Evolutionary conservation across 345 rosid genomes (phyloP), one percentile per base, ranked within the genome.

Genomic region (Corchorus olitorius): DNA sequence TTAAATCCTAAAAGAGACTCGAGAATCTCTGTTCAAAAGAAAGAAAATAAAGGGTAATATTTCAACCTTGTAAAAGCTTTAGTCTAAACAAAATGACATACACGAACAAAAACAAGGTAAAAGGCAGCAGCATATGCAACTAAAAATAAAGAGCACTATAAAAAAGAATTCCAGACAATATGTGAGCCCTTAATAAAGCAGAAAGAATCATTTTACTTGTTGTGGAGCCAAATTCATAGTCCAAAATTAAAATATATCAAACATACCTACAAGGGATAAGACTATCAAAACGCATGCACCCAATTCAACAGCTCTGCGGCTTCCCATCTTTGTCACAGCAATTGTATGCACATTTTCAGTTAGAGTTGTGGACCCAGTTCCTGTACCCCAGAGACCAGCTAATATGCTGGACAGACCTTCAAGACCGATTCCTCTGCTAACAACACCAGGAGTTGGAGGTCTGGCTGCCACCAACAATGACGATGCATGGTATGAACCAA

Each of bases 311-410:
- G 90, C 93, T 81, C 94, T 89, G 74, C 98, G 98, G 91, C 97
- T 96, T 75, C 99, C 99, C 97, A 96, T 89, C 88, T 93, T 96
- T 58, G 98, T 92, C 71, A 96, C 99, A 41, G 99, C 99, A 61
- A 93, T 89, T 27, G 99, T 96, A 82, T 96, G 99, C 82, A 96
- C 98, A 63, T 96, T 96, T 86, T 96, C 99, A 17, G 99, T 93
- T 59, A 96, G 83, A 10, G 98, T 91, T 41, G 97, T 89, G 17
- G 98, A 96, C 59, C 99, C 99, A 45, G 93, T 93, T 84, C 99
- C 99, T 33, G 90, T 93, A 20, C 99, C 99, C 98, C 99, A 96
- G 14, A 96, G 87, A 86, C 99, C 99, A 61, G 99, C 99, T 87
- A 96, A 78, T 85, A 96, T 68, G 76, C 98, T 92, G 56, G 89